Conservation (phyloP, 2,329 filamentous ascomycete genomes). For the Colletotrichum sp. region DNA sequence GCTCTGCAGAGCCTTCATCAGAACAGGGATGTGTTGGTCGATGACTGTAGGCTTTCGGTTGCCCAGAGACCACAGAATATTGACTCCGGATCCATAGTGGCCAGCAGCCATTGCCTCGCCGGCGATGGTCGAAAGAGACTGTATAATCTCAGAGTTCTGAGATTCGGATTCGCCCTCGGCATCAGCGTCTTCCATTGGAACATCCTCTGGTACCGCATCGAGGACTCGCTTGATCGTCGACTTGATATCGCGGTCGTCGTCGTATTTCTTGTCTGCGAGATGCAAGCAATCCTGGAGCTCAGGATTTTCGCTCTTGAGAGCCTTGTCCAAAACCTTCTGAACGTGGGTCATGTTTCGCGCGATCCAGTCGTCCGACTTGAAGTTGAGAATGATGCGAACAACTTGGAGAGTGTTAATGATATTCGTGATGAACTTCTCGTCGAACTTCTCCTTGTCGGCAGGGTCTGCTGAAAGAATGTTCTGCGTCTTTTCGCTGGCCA, state of each 20-base stretch:
- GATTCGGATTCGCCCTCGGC: slow-evolving; percentile 85
- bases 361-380: slow-evolving; percentile 91
- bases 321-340: slow-evolving; percentile 89
- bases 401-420: slow-evolving; percentile 96
- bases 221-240: slow-evolving; percentile 83
- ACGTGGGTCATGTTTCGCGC: slow-evolving; percentile 76
- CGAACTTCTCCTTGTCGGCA: slow-evolving; percentile 72
- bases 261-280: slow-evolving; percentile 70
- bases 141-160: slow-evolving; percentile 85
- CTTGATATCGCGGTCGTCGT: slow-evolving; percentile 73
- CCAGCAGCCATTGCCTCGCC: slow-evolving; percentile 83
- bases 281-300: slow-evolving; percentile 95
- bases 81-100: slow-evolving; percentile 87
- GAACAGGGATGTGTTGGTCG: slow-evolving; percentile 82
- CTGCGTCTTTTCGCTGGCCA: slow-evolving; percentile 80
- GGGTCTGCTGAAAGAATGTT: slow-evolving; percentile 64
- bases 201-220: slow-evolving; percentile 83
- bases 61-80: slow-evolving; percentile 90
- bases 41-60: slow-evolving; percentile 85
- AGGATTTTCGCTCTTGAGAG: slow-evolving; percentile 83
- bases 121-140: slow-evolving; percentile 82
- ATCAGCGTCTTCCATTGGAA: slow-evolving; percentile 75
- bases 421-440: slow-evolving; percentile 83
- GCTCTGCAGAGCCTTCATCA: slow-evolving; percentile 92
- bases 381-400: slow-evolving; percentile 85